These are phyloP conservation scores for Apophysomyces elegans DNA, from an alignment of 371 early-diverging fungal genomes.

Conservation along the genomic window DNA sequence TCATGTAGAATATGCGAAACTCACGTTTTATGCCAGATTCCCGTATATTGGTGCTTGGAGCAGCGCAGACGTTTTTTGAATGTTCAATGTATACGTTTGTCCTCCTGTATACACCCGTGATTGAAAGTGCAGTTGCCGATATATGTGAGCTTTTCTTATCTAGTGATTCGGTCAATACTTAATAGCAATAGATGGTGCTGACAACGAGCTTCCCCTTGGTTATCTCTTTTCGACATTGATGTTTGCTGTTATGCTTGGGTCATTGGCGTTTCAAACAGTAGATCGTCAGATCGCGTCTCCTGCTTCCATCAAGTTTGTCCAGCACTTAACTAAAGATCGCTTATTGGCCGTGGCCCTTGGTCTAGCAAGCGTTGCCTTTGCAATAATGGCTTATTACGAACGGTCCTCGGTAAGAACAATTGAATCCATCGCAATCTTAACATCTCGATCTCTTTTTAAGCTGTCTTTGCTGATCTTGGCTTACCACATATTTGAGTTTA, in stretches of 20 bases:
- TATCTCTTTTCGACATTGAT: slow-evolving; percentile 77
- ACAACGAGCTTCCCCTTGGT: slow-evolving; percentile 49
- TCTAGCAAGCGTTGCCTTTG: slow-evolving; percentile 42
- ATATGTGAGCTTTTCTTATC: not conserved
- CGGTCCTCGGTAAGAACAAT: slow-evolving; percentile 31
- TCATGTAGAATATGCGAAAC: slow-evolving; percentile 11
- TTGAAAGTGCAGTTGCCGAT: slow-evolving; percentile 48
- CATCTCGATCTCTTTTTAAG: slow-evolving; percentile 2
- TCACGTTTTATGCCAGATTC: slow-evolving; percentile 31
- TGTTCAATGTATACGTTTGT: slow-evolving; percentile 85
- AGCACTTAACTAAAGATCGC: slow-evolving; percentile 27
- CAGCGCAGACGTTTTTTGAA: slow-evolving; percentile 78
- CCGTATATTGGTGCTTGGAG: slow-evolving; percentile 66
- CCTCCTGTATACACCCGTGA: slow-evolving; percentile 73
- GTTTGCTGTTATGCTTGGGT: slow-evolving; percentile 78
- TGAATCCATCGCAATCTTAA: not conserved
- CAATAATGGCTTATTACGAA: slow-evolving; percentile 37
- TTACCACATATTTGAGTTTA: slow-evolving; percentile 66
- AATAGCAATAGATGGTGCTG: not conserved
- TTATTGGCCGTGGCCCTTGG: slow-evolving; percentile 35
- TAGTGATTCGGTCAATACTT: not conserved
- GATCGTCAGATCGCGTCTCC: slow-evolving; percentile 21
- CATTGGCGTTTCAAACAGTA: slow-evolving; percentile 62
- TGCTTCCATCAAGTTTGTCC: not conserved
- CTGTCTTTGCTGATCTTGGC: slow-evolving; percentile 25